These are phyloP conservation scores for Saposhnikovia divaricata DNA, from an alignment of 129 eudicot species.

Conservation along the genomic window DNA sequence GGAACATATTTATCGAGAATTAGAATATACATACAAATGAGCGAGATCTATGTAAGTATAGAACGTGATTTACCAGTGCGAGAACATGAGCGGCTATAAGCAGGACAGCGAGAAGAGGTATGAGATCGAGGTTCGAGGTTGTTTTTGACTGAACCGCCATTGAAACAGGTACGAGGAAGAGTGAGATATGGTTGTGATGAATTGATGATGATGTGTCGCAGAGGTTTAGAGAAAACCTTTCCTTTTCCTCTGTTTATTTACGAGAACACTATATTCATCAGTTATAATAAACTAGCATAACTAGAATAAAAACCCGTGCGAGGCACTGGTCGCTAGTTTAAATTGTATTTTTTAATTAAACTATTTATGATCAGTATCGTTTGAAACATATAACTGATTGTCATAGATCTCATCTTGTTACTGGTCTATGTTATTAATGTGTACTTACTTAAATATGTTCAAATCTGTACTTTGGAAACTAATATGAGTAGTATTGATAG, in stretches of 20 bases:
- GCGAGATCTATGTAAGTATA: not conserved
- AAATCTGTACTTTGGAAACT: no score
- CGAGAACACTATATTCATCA: no score
- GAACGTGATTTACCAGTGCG: slow-evolving; percentile 32
- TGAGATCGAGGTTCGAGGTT: slow-evolving; percentile 30
- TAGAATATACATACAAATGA: not conserved
- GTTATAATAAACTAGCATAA: no score
- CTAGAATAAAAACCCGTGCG: no score
- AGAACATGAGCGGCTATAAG: slow-evolving; percentile 52
- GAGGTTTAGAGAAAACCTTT: not conserved
- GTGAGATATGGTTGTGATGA: not conserved
- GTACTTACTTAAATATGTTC: no score
- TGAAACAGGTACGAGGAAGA: not conserved
- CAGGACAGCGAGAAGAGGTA: slow-evolving; percentile 44
- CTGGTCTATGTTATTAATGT: no score
- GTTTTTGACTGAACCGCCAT: not conserved
- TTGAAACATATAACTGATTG: no score
- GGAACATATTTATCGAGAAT: not conserved
- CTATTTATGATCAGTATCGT: no score
- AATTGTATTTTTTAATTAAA: no score
- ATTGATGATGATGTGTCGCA: not conserved
- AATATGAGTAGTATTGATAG: no score
- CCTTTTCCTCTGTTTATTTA: not conserved
- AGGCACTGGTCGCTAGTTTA: no score
- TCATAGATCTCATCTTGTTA: no score